Evolutionary conservation across 2,329 filamentous ascomycete species (phyloP), one percentile per base, ranked within the genome.

Genomic region (Cladosporium velox): DNA sequence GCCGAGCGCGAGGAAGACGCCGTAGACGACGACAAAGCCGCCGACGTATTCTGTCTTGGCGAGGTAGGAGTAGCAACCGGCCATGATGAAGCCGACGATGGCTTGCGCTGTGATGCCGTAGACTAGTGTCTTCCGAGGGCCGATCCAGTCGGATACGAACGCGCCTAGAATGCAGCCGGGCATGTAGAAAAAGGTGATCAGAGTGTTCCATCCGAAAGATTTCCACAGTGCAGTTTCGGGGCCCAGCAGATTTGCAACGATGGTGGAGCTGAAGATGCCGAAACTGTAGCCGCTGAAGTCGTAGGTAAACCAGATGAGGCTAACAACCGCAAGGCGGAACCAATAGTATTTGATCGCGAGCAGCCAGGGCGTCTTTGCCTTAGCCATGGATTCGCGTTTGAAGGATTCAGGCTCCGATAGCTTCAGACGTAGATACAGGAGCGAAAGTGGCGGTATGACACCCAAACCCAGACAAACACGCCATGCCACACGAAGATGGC

Each of bases 161-260:
- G 91, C 90, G 24, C 93, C 93, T 3, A 90, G 78, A 62, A 93
- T 82, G 28, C 91, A 91, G 1, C 93, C 93, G 0, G 92, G 93
- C 59, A 96, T 85, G 78, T 96, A 96, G 78, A 97, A 97, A 68
- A 92, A 81, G 77, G 95, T 96, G 81, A 96, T 88, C 51, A 97
- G 85, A 0, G 90, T 92, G 75, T 92, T 93, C 92, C 92, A 97
- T 49, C 92, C 93, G 68, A 97, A 93, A 12, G 88, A 81, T 68
- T 90, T 90, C 74, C 91, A 94, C 1, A 97, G 81, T 0, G 89
- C 85, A 0, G 87, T 52, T 12, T 71, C 57, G 83, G 4, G 76
- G 11, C 87, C 86, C 51, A 90, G 87, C 32, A 92, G 85, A 67
- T 87, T 88, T 44, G 81, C 77, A 0, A 96, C 80, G 72, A 96